Conservation (phyloP, 2,329 filamentous ascomycete species). For the Ascocoryne sarcoides region DNA sequence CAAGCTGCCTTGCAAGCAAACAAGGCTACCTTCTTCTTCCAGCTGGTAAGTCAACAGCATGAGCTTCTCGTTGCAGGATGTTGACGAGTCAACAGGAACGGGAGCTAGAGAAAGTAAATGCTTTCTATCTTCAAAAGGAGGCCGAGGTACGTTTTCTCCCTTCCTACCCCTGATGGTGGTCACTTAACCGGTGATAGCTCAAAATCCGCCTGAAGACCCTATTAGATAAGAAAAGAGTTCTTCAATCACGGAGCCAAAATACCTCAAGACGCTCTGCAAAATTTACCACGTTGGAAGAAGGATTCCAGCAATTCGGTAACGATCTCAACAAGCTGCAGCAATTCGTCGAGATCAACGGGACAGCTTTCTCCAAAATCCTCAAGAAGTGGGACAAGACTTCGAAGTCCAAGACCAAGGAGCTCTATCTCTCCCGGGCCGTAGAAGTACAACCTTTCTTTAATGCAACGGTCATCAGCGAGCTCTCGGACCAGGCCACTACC, state of each 20-base stretch:
- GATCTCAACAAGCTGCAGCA: constrained; percentile 97
- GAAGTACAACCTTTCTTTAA: constrained; percentile 99
- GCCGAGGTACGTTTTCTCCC: constrained; percentile 61
- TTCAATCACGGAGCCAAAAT: constrained; percentile 69
- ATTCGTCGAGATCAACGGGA: constrained; percentile 97
- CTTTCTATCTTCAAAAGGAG: constrained; percentile 95
- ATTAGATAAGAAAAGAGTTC: constrained; percentile 86
- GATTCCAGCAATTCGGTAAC: constrained; percentile 93
- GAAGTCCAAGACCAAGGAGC: constrained; percentile 96
- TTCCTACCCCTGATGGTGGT: background rate
- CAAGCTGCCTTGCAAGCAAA: constrained; percentile 89
- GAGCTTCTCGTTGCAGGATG: constrained; percentile 20
- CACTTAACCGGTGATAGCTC: constrained; percentile 47
- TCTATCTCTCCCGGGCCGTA: constrained; percentile 90
- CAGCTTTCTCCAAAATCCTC: constrained; percentile 94
- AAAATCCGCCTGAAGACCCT: constrained; percentile 87
- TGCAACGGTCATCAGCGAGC: constrained; percentile 87
- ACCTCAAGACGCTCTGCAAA: constrained; percentile 83
- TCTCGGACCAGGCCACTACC: constrained; percentile 96
- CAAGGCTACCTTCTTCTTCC: constrained; percentile 98
- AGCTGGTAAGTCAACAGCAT: constrained; percentile 55
- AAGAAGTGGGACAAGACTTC: constrained; percentile 99
- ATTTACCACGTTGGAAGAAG: constrained; percentile 91
- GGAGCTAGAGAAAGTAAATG: constrained; percentile 97
- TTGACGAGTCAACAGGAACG: constrained; percentile 64